Conservation (phyloP, 106 monocot genomes). For the Posidonia australis region DNA sequence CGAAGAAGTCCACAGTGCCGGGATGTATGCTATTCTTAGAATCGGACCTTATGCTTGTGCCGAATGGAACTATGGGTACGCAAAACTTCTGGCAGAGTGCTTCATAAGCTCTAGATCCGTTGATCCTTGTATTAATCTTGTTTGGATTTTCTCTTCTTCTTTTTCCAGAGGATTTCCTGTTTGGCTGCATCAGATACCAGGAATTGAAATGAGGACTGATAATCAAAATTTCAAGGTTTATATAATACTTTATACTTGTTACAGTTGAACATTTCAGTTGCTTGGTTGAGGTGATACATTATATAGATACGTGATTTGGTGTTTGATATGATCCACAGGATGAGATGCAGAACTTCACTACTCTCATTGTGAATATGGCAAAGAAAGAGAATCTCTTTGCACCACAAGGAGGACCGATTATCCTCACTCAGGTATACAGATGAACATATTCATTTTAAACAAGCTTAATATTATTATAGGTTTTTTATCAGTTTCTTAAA, state of each 20-base stretch:
- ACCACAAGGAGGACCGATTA: conserved; percentile 33
- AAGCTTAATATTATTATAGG: no score
- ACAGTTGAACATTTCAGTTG: background rate
- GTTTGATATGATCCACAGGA: conserved; percentile 5
- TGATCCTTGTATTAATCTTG: background rate
- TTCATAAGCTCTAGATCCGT: background rate
- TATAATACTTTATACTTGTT: background rate
- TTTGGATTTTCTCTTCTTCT: background rate
- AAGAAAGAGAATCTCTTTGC: conserved; percentile 24
- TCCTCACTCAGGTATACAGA: conserved; percentile 18
- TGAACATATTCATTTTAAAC: background rate
- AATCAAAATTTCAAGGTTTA: conserved; percentile 20
- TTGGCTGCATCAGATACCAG: conserved; percentile 20
- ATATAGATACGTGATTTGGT: background rate
- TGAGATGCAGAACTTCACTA: conserved; percentile 30
- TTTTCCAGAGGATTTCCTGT: conserved; percentile 27
- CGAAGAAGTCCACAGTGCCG: conserved; percentile 43
- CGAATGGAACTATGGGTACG: conserved; percentile 82
- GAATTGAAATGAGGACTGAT: conserved; percentile 17
- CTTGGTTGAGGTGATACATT: background rate
- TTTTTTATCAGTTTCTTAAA: no score
- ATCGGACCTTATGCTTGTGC: conserved; percentile 80
- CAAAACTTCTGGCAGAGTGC: background rate
- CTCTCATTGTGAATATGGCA: conserved; percentile 19
- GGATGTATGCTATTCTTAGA: conserved; percentile 45